phyloP scores from a whole-genome alignment of 1,139 yeast genomes.

The Diutina siamensis region DNA sequence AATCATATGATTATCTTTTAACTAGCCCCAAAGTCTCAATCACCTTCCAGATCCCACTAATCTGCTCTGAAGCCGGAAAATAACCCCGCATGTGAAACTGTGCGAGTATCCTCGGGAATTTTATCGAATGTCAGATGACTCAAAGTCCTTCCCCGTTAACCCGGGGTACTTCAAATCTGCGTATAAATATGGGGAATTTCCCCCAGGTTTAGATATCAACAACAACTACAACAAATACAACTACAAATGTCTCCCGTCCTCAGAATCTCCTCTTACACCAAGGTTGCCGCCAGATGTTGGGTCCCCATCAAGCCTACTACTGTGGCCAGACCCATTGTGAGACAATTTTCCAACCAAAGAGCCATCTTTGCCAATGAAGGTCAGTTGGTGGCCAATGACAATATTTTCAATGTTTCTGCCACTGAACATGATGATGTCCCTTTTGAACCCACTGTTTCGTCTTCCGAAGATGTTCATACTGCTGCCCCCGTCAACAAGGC shows the following conservation, averaged over 20 bases:
- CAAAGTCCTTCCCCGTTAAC: neutral
- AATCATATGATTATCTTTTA: no score
- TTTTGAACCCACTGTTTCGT: constrained; percentile 4
- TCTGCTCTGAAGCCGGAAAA: no score
- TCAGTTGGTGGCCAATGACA: constrained; percentile 3
- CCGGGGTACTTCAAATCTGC: neutral
- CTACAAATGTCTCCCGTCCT: constrained; percentile 5
- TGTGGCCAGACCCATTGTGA: constrained; percentile 3
- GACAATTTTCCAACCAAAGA: constrained; percentile 6
- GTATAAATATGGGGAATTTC: neutral
- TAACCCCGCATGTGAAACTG: neutral
- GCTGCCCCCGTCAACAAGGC: constrained; percentile 5
- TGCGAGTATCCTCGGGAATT: neutral
- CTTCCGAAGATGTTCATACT: constrained; percentile 4
- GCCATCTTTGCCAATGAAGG: constrained; percentile 4
- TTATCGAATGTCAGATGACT: neutral
- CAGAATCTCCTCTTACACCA: constrained; percentile 5
- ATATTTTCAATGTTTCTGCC: neutral
- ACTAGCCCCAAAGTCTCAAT: no score
- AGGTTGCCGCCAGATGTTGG: constrained; percentile 6
- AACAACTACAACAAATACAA: neutral
- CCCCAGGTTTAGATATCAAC: neutral
- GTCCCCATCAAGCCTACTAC: constrained; percentile 6
- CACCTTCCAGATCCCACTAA: no score
- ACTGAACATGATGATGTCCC: constrained; percentile 4